Conservation (phyloP, 2,329 filamentous ascomycete species). For the Fusarium xylarioides region DNA sequence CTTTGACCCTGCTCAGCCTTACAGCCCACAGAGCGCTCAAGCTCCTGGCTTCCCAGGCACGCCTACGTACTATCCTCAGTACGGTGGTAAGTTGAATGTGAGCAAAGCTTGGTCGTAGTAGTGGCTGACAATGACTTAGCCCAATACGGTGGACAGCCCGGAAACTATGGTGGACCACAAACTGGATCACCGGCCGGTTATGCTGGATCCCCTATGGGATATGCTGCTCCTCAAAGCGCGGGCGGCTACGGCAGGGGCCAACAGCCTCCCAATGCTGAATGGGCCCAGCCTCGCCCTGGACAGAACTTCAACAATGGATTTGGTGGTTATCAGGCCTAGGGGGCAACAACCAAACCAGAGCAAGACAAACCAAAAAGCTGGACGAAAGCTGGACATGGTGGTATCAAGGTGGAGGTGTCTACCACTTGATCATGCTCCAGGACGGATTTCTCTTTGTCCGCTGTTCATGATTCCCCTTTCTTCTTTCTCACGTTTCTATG, state of each 20-base stretch:
- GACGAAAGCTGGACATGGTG: slow-evolving; percentile 33
- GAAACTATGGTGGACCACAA: slow-evolving; percentile 70
- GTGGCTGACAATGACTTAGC: slow-evolving; percentile 49
- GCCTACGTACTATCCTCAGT: slow-evolving; percentile 92
- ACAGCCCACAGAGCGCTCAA: slow-evolving; percentile 78
- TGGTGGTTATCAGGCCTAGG: slow-evolving; percentile 69
- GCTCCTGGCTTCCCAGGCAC: slow-evolving; percentile 79
- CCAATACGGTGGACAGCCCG: slow-evolving; percentile 72
- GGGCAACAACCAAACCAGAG: slow-evolving; percentile 35
- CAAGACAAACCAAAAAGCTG: slow-evolving; percentile 35
- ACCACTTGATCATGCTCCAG: slow-evolving; percentile 33
- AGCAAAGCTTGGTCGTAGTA: not conserved
- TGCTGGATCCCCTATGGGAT: slow-evolving; percentile 74
- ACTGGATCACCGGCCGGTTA: slow-evolving; percentile 70
- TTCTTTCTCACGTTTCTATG: slow-evolving; percentile 36
- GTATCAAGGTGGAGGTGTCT: slow-evolving; percentile 33
- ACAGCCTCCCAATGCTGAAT: slow-evolving; percentile 64
- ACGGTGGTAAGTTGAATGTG: slow-evolving; percentile 71
- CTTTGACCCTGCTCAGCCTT: slow-evolving; percentile 80
- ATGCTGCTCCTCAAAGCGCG: slow-evolving; percentile 77
- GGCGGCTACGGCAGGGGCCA: slow-evolving; percentile 86
- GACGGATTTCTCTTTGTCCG: slow-evolving; percentile 27
- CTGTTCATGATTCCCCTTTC: slow-evolving; percentile 39
- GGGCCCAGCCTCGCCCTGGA: slow-evolving; percentile 60
- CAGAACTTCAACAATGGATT: slow-evolving; percentile 70